Base-by-base conservation (phyloP, 176 grass and related monocot species). In the Musa beccarii region DNA sequence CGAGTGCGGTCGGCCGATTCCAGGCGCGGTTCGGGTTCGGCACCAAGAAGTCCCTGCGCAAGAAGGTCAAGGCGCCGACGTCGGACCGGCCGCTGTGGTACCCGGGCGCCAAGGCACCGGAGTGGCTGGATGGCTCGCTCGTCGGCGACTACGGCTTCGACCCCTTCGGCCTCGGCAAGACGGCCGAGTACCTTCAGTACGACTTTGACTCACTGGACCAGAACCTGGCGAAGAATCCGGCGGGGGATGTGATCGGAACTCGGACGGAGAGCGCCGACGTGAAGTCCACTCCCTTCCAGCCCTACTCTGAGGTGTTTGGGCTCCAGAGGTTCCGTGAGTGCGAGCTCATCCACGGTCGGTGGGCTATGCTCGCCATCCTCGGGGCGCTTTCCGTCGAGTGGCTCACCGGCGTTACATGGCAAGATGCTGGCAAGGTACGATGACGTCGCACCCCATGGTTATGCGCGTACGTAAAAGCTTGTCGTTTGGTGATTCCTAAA, bases 341-440 rank as follows among this genome's bases (percentile, higher is more conserved):
- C 81, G 90, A 98, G 86, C 90, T 98, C 54, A 98, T 98, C 77
- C 95, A 98, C 23, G 95, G 95, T 25, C 86, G 95, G 68, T 98
- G 95, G 95, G 90, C 95, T 72, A 98, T 98, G 95, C 89, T 98
- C 68, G 95, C 88, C 59, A 98, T 90, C 61, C 95, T 98, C 69
- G 95, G 95, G n/a, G 95, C 95, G 63, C 82, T 98, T 61, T 21
- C 86, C 66, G 95, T 98, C 73, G 95, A 98, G 86, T 84, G 89
- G 88, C 90, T 98, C 84, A 98, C 95, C 49, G 95, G 95, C 26
- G 90, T 98, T 86, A 89, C 95, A 28, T 98, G 95, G 95, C 95
- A 98, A 76, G 95, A 98, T 21, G 95, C 95, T 50, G 95, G 95
- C 26, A 98, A 98, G 90, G 95, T 98, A 81, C 34, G 4, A 43